A percentile compares a stretch with the other conserved stretches of the same genome.
Evolutionary conservation across 352 stramenopile genomes (phyloP).

Genomic region (Phytophthora europaea): DNA sequence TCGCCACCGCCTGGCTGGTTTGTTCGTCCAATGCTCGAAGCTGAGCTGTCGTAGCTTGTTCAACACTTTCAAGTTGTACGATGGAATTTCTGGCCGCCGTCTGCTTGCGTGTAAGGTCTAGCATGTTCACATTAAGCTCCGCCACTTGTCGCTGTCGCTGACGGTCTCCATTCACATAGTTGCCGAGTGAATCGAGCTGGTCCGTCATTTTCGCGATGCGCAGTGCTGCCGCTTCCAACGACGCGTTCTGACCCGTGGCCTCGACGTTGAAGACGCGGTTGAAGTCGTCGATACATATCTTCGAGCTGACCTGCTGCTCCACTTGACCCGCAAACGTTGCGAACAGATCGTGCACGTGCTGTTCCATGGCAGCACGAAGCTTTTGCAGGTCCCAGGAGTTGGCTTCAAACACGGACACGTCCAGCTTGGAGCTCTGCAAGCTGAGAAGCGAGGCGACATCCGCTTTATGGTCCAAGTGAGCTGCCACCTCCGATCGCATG

Average conservation of each 20-base stretch:
- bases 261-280: slow-evolving; percentile 74
- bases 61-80: slow-evolving; percentile 48
- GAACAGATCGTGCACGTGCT: slow-evolving; percentile 72
- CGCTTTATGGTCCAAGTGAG: slow-evolving; percentile 54
- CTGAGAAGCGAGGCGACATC: slow-evolving; percentile 38
- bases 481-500: slow-evolving; percentile 42
- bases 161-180: slow-evolving; percentile 55
- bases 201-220: slow-evolving; percentile 63
- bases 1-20: slow-evolving; percentile 28
- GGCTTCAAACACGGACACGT: slow-evolving; percentile 71
- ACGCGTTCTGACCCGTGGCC: slow-evolving; percentile 53
- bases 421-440: slow-evolving; percentile 65
- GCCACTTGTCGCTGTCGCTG: slow-evolving; percentile 60
- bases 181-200: slow-evolving; percentile 55
- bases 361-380: slow-evolving; percentile 59
- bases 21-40: slow-evolving; percentile 34
- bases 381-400: slow-evolving; percentile 66
- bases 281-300: slow-evolving; percentile 74
- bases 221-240: slow-evolving; percentile 55
- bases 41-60: slow-evolving; percentile 40
- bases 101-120: slow-evolving; percentile 65
- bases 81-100: slow-evolving; percentile 53
- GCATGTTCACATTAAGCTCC: slow-evolving; percentile 55
- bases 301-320: slow-evolving; percentile 57
- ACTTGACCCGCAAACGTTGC: slow-evolving; percentile 63